phyloP scores from a whole-genome alignment of 108 stramenopile species.

The Conticribra weissflogii region DNA sequence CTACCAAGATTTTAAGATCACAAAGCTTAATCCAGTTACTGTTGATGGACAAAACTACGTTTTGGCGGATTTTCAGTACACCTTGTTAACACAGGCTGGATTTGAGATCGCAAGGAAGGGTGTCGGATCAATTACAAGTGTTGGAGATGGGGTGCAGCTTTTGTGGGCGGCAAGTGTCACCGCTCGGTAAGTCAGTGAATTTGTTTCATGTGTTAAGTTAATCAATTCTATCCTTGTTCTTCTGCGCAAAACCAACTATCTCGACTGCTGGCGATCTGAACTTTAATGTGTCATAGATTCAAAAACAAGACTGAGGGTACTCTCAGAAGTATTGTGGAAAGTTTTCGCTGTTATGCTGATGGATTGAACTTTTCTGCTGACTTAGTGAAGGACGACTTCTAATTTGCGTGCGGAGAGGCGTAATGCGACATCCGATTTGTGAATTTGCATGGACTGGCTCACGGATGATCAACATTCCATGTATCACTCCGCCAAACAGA shows the following conservation, averaged over 20 bases:
- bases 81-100: conserved; percentile 94
- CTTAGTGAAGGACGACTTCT: conserved; percentile 24
- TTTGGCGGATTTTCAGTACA: conserved; percentile 93
- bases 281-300: conserved; percentile 34
- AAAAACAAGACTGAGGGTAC: conserved; percentile 76
- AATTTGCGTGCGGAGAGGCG: neutral
- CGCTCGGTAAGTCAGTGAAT: conserved; percentile 31
- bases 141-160: conserved; percentile 79
- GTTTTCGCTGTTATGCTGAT: conserved; percentile 83
- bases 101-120: conserved; percentile 94
- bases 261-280: too few species aligned
- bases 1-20: conserved; percentile 94
- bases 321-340: conserved; percentile 67
- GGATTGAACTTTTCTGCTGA: conserved; percentile 69
- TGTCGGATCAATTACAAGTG: conserved; percentile 84
- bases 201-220: neutral
- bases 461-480: too few species aligned
- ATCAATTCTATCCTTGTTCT: neutral
- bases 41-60: conserved; percentile 59
- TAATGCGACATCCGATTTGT: neutral
- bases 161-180: conserved; percentile 83
- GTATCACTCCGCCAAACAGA: too few species aligned
- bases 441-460: too few species aligned
- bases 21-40: conserved; percentile 70
- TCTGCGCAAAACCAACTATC: too few species aligned